A percentile compares a stretch with the other conserved stretches of the same genome.
These are phyloP conservation scores for Hypoxylon fuscum DNA, from an alignment of 495 filamentous ascomycete species.

Conservation along the genomic window DNA sequence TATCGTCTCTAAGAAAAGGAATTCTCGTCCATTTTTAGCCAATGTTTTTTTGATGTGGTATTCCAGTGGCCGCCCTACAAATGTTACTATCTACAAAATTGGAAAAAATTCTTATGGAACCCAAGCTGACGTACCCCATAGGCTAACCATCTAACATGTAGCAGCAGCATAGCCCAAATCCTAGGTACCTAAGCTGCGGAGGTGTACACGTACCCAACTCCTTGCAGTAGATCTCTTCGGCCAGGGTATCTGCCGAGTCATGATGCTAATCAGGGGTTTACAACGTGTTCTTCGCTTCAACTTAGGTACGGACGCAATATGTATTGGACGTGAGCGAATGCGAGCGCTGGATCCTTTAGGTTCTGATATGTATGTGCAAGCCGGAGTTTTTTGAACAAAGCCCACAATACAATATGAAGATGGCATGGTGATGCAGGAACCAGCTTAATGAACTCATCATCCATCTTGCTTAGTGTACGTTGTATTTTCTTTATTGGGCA, in stretches of 20 bases:
- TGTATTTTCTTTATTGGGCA: too few relatives aligned
- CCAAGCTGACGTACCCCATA: background rate
- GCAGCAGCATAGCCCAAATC: background rate
- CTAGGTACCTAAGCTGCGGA: too few relatives aligned
- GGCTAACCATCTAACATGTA: background rate
- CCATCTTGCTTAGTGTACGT: too few relatives aligned
- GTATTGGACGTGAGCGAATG: too few relatives aligned
- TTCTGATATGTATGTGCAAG: too few relatives aligned
- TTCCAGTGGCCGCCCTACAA: background rate
- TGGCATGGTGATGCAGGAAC: too few relatives aligned
- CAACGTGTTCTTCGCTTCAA: background rate
- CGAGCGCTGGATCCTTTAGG: too few relatives aligned
- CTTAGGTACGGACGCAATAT: too few relatives aligned
- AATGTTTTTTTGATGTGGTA: background rate
- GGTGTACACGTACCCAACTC: background rate
- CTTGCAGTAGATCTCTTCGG: background rate
- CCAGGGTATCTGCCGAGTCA: background rate
- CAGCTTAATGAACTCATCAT: too few relatives aligned
- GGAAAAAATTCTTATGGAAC: background rate
- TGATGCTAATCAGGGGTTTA: constrained; percentile 4
- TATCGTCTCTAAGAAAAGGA: background rate
- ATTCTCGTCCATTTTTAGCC: background rate
- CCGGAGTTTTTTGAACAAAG: too few relatives aligned
- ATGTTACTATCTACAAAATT: background rate
- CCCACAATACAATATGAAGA: too few relatives aligned